Percentiles rank a stretch among this genome's conserved stretches.
Evolutionary conservation across 768 basidiomycete species (phyloP).

Genomic region (Tricholoma sp.): DNA sequence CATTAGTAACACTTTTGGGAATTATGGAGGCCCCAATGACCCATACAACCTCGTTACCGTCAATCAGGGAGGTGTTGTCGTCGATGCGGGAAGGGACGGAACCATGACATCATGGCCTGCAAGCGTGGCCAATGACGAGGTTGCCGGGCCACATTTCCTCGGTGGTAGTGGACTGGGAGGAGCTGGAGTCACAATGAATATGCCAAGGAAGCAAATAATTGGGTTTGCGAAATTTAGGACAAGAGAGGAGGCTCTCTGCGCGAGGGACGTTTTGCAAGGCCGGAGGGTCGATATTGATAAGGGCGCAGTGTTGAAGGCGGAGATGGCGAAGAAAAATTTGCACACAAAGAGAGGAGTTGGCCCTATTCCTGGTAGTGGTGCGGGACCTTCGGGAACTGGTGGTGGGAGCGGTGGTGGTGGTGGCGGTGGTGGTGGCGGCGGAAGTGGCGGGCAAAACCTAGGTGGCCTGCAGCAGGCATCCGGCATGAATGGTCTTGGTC

Average conservation of each 20-base stretch:
- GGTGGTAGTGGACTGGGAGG: slow-evolving; percentile 15
- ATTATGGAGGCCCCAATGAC: slow-evolving; percentile 57
- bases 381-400: slow-evolving; percentile 9
- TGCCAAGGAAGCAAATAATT: slow-evolving; percentile 90
- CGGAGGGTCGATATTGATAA: slow-evolving; percentile 89
- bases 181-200: slow-evolving; percentile 26
- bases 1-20: slow-evolving; percentile 7
- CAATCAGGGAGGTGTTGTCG: slow-evolving; percentile 79
- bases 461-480: slow-evolving; percentile 11
- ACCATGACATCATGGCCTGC: slow-evolving; percentile 67
- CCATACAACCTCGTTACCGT: slow-evolving; percentile 82
- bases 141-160: slow-evolving; percentile 26
- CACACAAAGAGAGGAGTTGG: slow-evolving; percentile 92
- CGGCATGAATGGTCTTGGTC: slow-evolving; percentile 17
- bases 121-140: slow-evolving; percentile 25
- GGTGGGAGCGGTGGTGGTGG: slow-evolving; percentile 20
- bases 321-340: slow-evolving; percentile 99
- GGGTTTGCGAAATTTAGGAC: slow-evolving; percentile 96
- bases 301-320: slow-evolving; percentile 90
- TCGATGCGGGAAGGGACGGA: slow-evolving; percentile 72
- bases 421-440: slow-evolving; percentile 17
- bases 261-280: slow-evolving; percentile 85
- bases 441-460: slow-evolving; percentile 6
- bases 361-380: slow-evolving; percentile 37
- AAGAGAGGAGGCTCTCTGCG: slow-evolving; percentile 80